phyloP scores from a whole-genome alignment of 805 yeast species.

The Peterozyma xylosa region DNA sequence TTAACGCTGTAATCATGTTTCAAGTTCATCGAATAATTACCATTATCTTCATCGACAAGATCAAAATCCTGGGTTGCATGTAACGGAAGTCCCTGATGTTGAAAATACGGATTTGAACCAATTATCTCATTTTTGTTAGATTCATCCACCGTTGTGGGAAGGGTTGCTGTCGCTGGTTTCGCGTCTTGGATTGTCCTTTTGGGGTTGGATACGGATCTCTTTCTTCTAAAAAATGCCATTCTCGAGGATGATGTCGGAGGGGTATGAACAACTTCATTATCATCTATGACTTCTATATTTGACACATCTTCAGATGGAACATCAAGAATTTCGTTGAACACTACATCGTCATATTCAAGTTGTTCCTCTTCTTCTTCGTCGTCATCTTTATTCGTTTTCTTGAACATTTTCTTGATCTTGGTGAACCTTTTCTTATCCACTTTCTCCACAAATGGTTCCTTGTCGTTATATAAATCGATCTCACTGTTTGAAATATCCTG shows the following conservation, averaged over 20 bases:
- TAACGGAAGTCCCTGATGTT: constrained; percentile 53
- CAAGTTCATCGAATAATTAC: constrained; percentile 14
- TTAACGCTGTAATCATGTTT: constrained; percentile 24
- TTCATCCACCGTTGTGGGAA: constrained; percentile 9
- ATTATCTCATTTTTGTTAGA: constrained; percentile 5
- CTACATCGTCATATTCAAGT: constrained; percentile 3
- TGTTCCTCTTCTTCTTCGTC: constrained; percentile 4
- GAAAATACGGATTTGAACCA: constrained; percentile 42
- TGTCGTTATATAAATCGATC: constrained; percentile 1
- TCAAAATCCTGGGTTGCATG: constrained; percentile 19
- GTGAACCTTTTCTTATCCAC: constrained; percentile 18
- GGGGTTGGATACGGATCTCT: constrained; percentile 25
- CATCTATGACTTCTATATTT: not conserved
- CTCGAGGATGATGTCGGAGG: constrained; percentile 14
- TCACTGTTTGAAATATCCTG: no score
- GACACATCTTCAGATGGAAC: constrained; percentile 1
- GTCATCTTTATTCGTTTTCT: constrained; percentile 12
- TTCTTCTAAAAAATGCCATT: constrained; percentile 25
- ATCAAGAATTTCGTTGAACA: constrained; percentile 5
- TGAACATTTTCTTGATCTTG: constrained; percentile 23
- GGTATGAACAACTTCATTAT: constrained; percentile 7
- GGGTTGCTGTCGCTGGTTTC: constrained; percentile 9
- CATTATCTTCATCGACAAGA: constrained; percentile 1
- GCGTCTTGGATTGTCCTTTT: constrained; percentile 8
- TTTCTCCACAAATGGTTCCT: not conserved